Conservation (phyloP, 768 basidiomycete species). For the Lepiota brunneoincarnata region DNA sequence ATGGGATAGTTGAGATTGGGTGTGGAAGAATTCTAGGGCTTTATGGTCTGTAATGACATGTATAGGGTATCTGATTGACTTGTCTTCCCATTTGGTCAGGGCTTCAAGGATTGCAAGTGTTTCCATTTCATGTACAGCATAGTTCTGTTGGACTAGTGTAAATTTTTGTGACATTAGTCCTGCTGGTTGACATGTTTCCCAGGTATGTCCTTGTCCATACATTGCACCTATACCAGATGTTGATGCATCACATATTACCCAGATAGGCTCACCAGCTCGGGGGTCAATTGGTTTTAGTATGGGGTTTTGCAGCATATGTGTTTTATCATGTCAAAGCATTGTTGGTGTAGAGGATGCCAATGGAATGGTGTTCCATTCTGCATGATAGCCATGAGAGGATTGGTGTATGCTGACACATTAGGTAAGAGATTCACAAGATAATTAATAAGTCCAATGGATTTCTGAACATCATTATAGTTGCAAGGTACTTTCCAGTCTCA, state of each 20-base stretch:
- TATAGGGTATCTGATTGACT: slow-evolving; percentile 23
- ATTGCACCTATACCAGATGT: slow-evolving; percentile 22
- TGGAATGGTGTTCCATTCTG: slow-evolving; percentile 25
- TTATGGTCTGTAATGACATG: slow-evolving; percentile 22
- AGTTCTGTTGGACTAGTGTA: slow-evolving; percentile 24
- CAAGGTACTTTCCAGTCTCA: slow-evolving; percentile 30
- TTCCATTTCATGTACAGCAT: slow-evolving; percentile 23
- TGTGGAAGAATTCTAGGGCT: slow-evolving; percentile 25
- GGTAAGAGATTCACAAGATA: slow-evolving; percentile 36
- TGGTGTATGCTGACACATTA: slow-evolving; percentile 28
- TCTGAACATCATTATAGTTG: slow-evolving; percentile 31
- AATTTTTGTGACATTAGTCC: slow-evolving; percentile 28
- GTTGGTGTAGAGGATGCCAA: neutral
- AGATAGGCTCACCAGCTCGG: slow-evolving; percentile 19
- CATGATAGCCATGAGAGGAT: slow-evolving; percentile 25
- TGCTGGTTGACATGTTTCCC: slow-evolving; percentile 21
- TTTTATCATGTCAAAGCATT: slow-evolving; percentile 15
- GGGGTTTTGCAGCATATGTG: slow-evolving; percentile 18
- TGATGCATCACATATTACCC: slow-evolving; percentile 25
- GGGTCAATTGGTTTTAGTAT: slow-evolving; percentile 22
- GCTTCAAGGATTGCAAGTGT: slow-evolving; percentile 24
- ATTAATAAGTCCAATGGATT: slow-evolving; percentile 37
- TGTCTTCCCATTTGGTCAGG: slow-evolving; percentile 29
- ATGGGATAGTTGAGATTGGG: slow-evolving; percentile 14
- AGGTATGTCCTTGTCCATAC: slow-evolving; percentile 25